A percentile compares a stretch with the other conserved stretches of the same genome.
Conservation (phyloP, 1,284 basidiomycete genomes). For the Cryptococcus sp. region DNA sequence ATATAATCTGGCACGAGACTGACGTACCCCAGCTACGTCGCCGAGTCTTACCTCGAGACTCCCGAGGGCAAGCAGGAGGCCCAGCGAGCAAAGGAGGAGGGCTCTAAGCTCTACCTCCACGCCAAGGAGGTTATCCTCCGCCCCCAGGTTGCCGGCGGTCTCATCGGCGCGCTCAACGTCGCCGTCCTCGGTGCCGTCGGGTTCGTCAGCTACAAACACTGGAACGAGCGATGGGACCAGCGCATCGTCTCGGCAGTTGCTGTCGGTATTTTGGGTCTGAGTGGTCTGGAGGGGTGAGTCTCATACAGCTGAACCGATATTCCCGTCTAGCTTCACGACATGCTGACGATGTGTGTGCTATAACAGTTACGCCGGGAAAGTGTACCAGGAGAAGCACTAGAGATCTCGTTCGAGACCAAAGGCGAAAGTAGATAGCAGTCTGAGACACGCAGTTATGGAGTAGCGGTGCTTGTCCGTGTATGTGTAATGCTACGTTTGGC, state of each 20-base stretch:
- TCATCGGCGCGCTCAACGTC: constrained; percentile 67
- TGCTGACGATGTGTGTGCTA: constrained; percentile 5
- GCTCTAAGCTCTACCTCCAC: constrained; percentile 60
- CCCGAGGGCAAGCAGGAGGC: constrained; percentile 60
- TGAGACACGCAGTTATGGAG: too few species aligned
- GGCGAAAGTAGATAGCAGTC: not conserved
- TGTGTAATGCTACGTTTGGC: too few species aligned
- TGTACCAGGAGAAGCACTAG: constrained; percentile 39
- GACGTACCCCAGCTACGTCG: constrained; percentile 52
- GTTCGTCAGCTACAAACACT: constrained; percentile 66
- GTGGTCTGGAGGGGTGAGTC: constrained; percentile 67
- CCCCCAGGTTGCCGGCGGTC: constrained; percentile 65
- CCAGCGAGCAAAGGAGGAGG: constrained; percentile 60
- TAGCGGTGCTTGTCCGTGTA: too few species aligned
- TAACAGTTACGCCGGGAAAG: constrained; percentile 36
- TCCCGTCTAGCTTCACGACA: not conserved
- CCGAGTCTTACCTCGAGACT: constrained; percentile 63
- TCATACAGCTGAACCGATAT: too few species aligned
- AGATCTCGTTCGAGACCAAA: not conserved
- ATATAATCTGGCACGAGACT: constrained; percentile 12
- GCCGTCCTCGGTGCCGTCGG: constrained; percentile 65
- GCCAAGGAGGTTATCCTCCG: constrained; percentile 62
- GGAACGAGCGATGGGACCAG: constrained; percentile 70
- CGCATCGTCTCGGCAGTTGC: constrained; percentile 62
- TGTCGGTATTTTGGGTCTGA: constrained; percentile 63